Conservation (phyloP, 805 yeast species). For the Yamadazyma insecticola region DNA sequence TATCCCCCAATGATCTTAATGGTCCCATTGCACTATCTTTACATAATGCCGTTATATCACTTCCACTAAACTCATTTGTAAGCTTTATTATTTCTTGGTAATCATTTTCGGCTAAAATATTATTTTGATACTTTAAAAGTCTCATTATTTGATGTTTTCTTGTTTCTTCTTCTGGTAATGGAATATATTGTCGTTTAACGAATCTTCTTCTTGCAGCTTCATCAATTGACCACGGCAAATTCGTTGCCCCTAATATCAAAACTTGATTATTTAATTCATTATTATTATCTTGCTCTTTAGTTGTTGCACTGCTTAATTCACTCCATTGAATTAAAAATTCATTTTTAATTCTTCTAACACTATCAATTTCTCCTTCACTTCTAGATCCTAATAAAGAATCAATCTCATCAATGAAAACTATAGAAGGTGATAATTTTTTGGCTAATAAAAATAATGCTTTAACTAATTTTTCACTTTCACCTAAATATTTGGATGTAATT, state of each 20-base stretch:
- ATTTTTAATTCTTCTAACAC: constrained; percentile 83
- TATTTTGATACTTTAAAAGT: constrained; percentile 66
- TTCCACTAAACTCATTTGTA: constrained; percentile 84
- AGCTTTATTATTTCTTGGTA: constrained; percentile 52
- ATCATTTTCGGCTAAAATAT: constrained; percentile 62
- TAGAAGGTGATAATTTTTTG: constrained; percentile 81
- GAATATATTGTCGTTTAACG: constrained; percentile 88
- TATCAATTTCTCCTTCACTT: constrained; percentile 75
- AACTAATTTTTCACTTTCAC: constrained; percentile 92
- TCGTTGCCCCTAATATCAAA: constrained; percentile 89
- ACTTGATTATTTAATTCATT: constrained; percentile 54
- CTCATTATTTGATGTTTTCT: constrained; percentile 65
- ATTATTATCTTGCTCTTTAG: constrained; percentile 36
- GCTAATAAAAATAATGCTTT: constrained; percentile 85
- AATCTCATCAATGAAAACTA: constrained; percentile 93
- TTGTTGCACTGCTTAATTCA: constrained; percentile 73
- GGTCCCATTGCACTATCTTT: constrained; percentile 99
- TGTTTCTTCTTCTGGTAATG: constrained; percentile 86
- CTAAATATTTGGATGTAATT: constrained; percentile 79
- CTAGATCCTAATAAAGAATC: constrained; percentile 85
- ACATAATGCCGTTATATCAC: constrained; percentile 88
- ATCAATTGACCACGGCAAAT: constrained; percentile 94
- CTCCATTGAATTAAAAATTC: constrained; percentile 96
- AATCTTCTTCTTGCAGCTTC: constrained; percentile 95
- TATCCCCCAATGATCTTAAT: constrained; percentile 81